Evolutionary conservation across 495 filamentous ascomycete genomes (phyloP).

Genomic region (Neurospora sp.): DNA sequence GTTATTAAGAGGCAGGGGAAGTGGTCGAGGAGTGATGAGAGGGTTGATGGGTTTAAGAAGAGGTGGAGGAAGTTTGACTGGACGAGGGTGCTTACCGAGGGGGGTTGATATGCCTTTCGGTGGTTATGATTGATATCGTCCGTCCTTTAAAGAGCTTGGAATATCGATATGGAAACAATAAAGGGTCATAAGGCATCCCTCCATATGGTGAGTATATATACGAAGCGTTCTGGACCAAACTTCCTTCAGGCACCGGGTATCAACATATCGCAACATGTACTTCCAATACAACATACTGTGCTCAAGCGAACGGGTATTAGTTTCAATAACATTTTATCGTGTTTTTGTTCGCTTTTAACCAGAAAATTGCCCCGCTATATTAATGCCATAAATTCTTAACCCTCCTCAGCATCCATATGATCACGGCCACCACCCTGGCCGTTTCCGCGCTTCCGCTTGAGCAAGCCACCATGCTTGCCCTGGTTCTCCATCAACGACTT

Average conservation of each 20-base stretch:
- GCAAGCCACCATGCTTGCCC: slow-evolving; percentile 51
- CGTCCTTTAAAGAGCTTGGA: background rate
- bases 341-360: background rate
- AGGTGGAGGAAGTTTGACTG: slow-evolving; percentile 92
- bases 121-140: background rate
- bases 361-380: background rate
- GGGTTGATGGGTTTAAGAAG: slow-evolving; percentile 72
- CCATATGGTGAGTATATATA: background rate
- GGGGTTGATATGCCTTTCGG: background rate
- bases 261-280: background rate
- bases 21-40: slow-evolving; percentile 66
- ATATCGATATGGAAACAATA: background rate
- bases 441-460: slow-evolving; percentile 41
- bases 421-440: slow-evolving; percentile 31
- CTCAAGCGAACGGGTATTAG: background rate
- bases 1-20: slow-evolving; percentile 85
- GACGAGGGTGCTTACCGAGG: slow-evolving; percentile 65
- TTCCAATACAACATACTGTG: background rate
- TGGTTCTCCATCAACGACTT: slow-evolving; percentile 71
- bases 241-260: background rate
- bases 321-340: background rate
- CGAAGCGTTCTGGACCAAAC: background rate
- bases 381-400: slow-evolving; percentile 19
- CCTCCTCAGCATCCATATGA: slow-evolving; percentile 80
- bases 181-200: background rate